These are phyloP conservation scores for Aspergillus transmontanensis DNA, from an alignment of 2,329 filamentous ascomycete species.

Conservation along the genomic window DNA sequence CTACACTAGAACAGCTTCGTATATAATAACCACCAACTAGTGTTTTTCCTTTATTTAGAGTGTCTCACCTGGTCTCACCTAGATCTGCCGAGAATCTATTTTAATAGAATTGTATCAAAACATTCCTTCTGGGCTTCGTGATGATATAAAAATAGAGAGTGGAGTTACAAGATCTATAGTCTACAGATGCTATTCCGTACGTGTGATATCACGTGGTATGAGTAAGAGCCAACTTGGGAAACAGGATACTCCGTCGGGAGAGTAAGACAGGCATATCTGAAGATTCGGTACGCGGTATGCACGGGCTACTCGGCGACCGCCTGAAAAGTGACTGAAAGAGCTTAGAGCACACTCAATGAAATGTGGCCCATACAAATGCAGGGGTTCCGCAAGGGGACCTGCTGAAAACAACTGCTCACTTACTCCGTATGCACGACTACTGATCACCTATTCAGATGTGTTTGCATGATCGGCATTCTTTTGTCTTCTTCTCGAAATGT, in stretches of 20 bases:
- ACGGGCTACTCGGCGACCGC: neutral
- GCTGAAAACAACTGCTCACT: neutral
- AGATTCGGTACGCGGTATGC: neutral
- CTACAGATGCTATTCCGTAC: neutral
- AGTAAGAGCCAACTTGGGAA: too few relatives aligned
- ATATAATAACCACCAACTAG: neutral
- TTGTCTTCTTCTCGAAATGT: neutral
- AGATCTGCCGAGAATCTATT: neutral
- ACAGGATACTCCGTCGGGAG: neutral
- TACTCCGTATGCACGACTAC: neutral
- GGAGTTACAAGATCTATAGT: neutral
- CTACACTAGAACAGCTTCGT: neutral
- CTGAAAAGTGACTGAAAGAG: neutral
- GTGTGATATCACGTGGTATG: neutral
- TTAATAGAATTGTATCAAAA: neutral
- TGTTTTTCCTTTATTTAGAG: neutral
- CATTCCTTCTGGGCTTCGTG: neutral
- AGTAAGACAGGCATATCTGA: neutral
- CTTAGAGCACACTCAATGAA: neutral
- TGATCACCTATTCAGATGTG: neutral
- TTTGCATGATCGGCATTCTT: neutral
- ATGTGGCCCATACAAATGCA: too few relatives aligned
- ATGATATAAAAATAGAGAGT: neutral
- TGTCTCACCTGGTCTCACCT: neutral
- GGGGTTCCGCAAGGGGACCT: neutral